phyloP scores from a whole-genome alignment of 2,329 filamentous ascomycete species.

The Trichoderma hamatum region DNA sequence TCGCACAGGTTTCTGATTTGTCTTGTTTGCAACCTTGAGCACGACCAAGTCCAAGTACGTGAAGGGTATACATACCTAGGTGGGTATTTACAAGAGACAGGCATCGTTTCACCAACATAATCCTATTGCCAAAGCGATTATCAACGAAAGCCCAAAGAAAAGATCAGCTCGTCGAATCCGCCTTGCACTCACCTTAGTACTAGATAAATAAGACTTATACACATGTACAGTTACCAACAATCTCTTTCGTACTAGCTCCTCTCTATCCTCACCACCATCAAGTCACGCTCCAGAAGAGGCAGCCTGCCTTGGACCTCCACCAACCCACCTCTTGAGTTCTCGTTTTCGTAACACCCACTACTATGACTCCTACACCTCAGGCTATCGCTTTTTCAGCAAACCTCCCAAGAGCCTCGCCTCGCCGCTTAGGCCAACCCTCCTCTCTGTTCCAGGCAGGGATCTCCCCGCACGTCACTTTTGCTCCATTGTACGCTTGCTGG shows the following conservation, averaged over 20 bases:
- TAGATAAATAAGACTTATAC: background rate
- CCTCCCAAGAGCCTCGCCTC: background rate
- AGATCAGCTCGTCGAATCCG: background rate
- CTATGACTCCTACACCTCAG: constrained; percentile 12
- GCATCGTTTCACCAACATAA: background rate
- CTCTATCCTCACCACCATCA: background rate
- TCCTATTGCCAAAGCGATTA: background rate
- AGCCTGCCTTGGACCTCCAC: background rate
- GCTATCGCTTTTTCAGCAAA: constrained; percentile 7
- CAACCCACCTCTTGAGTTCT: background rate
- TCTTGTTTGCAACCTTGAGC: background rate
- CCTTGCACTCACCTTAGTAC: background rate
- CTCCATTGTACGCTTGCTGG: background rate
- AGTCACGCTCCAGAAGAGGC: background rate
- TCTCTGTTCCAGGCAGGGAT: background rate
- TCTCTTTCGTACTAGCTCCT: background rate
- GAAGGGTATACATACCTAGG: no score
- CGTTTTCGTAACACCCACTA: background rate
- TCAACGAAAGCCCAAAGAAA: background rate
- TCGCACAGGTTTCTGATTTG: background rate
- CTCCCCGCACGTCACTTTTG: background rate
- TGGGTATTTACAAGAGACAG: background rate
- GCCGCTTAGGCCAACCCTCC: background rate
- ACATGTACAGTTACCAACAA: background rate
- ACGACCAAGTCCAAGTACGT: no score